Percentiles rank a stretch among this genome's conserved stretches.
phyloP scores from a whole-genome alignment of 345 rosid species.

The Chamaenerion angustifolium region DNA sequence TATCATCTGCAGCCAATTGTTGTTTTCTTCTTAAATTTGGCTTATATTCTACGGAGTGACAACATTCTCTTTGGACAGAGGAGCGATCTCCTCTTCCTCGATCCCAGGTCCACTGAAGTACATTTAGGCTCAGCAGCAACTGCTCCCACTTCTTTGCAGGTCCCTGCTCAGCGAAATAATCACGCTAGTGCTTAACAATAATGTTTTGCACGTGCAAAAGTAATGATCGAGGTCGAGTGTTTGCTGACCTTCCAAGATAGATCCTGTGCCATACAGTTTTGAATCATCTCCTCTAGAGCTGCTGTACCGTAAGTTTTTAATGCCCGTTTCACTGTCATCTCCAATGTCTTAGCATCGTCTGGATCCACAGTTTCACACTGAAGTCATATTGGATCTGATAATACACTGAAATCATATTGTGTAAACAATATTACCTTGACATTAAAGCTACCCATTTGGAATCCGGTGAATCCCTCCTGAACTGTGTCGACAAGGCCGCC shows the following conservation, averaged over 20 bases:
- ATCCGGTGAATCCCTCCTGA: constrained; percentile 78
- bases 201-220: too few species aligned
- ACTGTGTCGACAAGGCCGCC: constrained; percentile 93
- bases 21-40: too few species aligned
- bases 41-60: too few species aligned
- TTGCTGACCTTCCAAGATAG: constrained; percentile 89
- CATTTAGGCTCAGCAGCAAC: constrained; percentile 42
- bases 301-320: constrained; percentile 39
- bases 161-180: constrained; percentile 31
- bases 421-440: constrained; percentile 38
- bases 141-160: constrained; percentile 73
- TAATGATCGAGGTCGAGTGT: background rate
- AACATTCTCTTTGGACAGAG: constrained; percentile 62
- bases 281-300: constrained; percentile 59
- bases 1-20: too few species aligned
- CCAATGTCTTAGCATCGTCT: constrained; percentile 52
- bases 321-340: constrained; percentile 47
- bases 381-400: background rate
- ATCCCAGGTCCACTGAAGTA: constrained; percentile 33
- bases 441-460: constrained; percentile 76
- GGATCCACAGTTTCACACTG: constrained; percentile 80
- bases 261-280: constrained; percentile 81
- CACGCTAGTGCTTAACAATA: background rate
- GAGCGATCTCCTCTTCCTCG: constrained; percentile 85
- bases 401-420: background rate